Base-by-base conservation (phyloP, 495 filamentous ascomycete species). In the Penicillium ochrochloron region DNA sequence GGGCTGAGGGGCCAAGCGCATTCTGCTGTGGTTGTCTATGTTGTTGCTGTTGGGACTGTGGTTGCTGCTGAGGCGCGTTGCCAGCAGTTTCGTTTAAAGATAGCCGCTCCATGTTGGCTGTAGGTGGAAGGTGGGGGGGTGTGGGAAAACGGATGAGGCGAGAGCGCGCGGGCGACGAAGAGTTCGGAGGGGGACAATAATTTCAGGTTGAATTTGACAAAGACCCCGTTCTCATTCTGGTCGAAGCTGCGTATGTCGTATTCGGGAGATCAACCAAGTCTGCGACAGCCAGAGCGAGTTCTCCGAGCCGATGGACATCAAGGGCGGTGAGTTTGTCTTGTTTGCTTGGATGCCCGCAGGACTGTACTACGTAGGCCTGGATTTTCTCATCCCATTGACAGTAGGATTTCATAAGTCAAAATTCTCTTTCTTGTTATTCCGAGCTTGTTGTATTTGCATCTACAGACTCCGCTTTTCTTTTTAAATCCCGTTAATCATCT, bases 71-170 rank as follows among this genome's bases (percentile, higher is more conserved):
- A 57, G 72, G 76, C 25, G 69, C 66, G 53, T 73, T 72, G 29
- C 65, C 71, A 44, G 76, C 62, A 57, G 60, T 63, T 21, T 82
- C 79, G 59, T 80, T 79, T 46, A 80, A 63, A 42, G 79, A 76
- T 62, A 76, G 68, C 21, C 78, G 75, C 62, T 82, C 79, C 79
- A 82, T 81, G n/a, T 59, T 63, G 56, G 37, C 11, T 44, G 62
- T 29, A 35, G 60, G 17, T 59, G 57, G 57, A 44, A 60, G 57
- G 31, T 62, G 60, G 57, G 66, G 57, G 66, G 63, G 54, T 59
- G 57, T 61, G 55, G 39, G 34, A 29, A 66, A 53, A 53, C n/a
- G n/a, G 55, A 34, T 29, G 29, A 51, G 41, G 55, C 9, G 23
- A 60, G 23, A 60, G 25, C 34, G 52, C 34, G 29, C 7, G 42